These are phyloP conservation scores for Mucor velutinosus DNA, from an alignment of 371 early-diverging fungal genomes.

Conservation along the genomic window DNA sequence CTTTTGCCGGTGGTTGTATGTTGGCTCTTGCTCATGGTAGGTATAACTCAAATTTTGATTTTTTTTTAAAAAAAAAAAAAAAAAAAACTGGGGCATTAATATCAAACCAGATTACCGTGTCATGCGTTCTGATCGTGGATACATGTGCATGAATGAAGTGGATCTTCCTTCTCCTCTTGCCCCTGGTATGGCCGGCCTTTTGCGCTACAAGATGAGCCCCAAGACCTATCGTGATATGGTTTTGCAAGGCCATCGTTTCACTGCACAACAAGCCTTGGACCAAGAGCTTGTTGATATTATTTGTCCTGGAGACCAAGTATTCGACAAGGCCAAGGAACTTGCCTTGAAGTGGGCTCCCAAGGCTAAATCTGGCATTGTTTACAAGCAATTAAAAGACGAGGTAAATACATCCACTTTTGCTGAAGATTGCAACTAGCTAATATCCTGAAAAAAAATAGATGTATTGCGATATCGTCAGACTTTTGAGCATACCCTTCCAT, in stretches of 20 bases:
- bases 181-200: conserved; percentile 75
- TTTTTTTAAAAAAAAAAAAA: too few relatives aligned
- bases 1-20: conserved; percentile 87
- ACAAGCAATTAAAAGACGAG: conserved; percentile 52
- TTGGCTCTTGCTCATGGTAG: conserved; percentile 76
- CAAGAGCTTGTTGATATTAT: conserved; percentile 65
- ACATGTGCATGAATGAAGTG: conserved; percentile 81
- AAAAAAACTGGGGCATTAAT: not conserved
- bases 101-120: conserved; percentile 67
- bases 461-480: conserved; percentile 25
- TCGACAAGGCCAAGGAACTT: conserved; percentile 56
- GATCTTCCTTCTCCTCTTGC: conserved; percentile 72
- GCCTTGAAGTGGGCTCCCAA: conserved; percentile 62
- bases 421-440: not conserved
- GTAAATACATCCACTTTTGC: conserved; percentile 19
- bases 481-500: conserved; percentile 31
- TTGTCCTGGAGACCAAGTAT: conserved; percentile 46
- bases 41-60: not conserved
- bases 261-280: conserved; percentile 64
- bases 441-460: conserved; percentile 18
- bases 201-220: conserved; percentile 64
- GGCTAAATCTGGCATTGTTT: conserved; percentile 51
- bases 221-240: conserved; percentile 65
- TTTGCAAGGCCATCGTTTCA: conserved; percentile 69
- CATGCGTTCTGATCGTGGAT: conserved; percentile 82